Evolutionary conservation across 176 grass and related monocot genomes (phyloP).

Genomic region (Dactylis glomerata): DNA sequence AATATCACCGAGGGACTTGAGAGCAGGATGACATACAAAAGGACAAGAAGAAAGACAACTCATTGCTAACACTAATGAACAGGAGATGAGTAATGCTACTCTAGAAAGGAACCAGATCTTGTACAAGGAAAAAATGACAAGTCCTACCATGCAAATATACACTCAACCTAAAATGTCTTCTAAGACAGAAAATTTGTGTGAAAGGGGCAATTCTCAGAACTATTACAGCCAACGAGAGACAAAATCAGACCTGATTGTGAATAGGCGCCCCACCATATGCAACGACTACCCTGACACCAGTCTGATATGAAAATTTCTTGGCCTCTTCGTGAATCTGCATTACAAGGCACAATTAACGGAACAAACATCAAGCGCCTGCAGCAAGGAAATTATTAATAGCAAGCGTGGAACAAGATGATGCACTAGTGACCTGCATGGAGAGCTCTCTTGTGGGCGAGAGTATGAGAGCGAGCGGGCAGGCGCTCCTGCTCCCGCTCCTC

Average conservation of each 20-base stretch:
- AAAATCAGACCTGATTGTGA: conserved; percentile 66
- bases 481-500: conserved; percentile 47
- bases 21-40: background rate
- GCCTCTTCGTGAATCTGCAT: conserved; percentile 95
- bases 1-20: background rate
- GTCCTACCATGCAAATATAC: background rate
- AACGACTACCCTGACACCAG: conserved; percentile 88
- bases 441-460: conserved; percentile 97
- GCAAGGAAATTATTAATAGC: background rate
- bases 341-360: background rate
- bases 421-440: conserved; percentile 73
- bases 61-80: background rate
- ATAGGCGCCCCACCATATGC: conserved; percentile 97
- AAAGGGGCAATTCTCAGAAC: background rate
- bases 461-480: conserved; percentile 67
- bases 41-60: background rate
- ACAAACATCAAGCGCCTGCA: background rate
- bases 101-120: background rate
- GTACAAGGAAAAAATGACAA: background rate
- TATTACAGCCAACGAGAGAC: background rate
- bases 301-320: conserved; percentile 89
- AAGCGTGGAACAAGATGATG: background rate
- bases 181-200: background rate
- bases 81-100: background rate
- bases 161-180: background rate